phyloP scores from a whole-genome alignment of 1,284 basidiomycete species.

The Termitomyces sp. region DNA sequence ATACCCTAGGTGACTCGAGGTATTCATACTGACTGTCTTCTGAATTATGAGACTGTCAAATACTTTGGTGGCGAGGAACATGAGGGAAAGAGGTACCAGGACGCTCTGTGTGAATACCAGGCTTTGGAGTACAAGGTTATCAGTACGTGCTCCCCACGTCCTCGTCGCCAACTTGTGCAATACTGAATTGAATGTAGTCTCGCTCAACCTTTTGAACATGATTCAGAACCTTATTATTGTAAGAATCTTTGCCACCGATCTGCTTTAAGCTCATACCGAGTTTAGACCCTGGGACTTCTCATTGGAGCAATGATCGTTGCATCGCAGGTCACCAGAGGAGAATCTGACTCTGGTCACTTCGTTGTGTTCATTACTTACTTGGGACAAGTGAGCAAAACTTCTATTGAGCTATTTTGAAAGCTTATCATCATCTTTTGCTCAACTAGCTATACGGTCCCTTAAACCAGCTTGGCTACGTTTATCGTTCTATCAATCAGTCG shows the following conservation, averaged over 20 bases:
- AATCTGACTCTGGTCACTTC: slow-evolving; percentile 52
- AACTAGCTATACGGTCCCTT: slow-evolving; percentile 66
- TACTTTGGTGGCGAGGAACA: slow-evolving; percentile 82
- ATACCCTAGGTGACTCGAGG: slow-evolving; percentile 54
- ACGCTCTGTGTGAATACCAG: slow-evolving; percentile 77
- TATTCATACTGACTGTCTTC: slow-evolving; percentile 75
- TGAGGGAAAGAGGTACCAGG: slow-evolving; percentile 69
- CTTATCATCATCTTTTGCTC: neutral
- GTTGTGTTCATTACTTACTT: slow-evolving; percentile 80
- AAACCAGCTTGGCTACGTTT: slow-evolving; percentile 70
- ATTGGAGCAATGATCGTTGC: slow-evolving; percentile 77
- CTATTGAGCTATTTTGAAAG: neutral
- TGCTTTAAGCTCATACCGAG: slow-evolving; percentile 7
- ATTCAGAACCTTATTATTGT: slow-evolving; percentile 79
- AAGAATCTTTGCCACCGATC: slow-evolving; percentile 20
- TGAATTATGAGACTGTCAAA: slow-evolving; percentile 84
- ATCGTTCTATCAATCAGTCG: slow-evolving; percentile 68
- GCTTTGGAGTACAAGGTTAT: slow-evolving; percentile 71
- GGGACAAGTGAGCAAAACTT: slow-evolving; percentile 47
- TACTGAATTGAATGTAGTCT: slow-evolving; percentile 36
- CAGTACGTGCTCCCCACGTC: slow-evolving; percentile 38
- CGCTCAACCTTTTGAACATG: slow-evolving; percentile 68
- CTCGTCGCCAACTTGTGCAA: slow-evolving; percentile 6
- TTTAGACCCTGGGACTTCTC: slow-evolving; percentile 67
- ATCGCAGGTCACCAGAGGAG: slow-evolving; percentile 49